These are phyloP conservation scores for Spizellomyces sp. DNA, from an alignment of 192 early-diverging fungal genomes.

Conservation along the genomic window DNA sequence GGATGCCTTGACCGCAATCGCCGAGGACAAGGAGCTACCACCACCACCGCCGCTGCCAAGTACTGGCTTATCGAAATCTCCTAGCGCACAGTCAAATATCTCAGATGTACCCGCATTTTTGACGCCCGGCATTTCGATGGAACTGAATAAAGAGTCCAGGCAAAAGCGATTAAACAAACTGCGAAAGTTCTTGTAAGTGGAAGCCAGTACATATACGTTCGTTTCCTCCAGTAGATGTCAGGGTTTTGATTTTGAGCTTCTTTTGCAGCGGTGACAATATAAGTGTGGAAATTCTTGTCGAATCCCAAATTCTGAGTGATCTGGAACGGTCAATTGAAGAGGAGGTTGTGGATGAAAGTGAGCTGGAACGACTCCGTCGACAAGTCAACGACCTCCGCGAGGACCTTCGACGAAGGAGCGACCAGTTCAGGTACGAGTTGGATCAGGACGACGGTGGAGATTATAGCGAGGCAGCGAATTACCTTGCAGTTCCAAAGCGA, in stretches of 20 bases:
- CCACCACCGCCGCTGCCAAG: background rate
- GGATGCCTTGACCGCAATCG: conserved; percentile 20
- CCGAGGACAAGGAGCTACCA: background rate
- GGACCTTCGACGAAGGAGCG: conserved; percentile 19
- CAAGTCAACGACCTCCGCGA: conserved; percentile 34
- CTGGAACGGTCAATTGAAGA: conserved; percentile 36
- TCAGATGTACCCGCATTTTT: background rate
- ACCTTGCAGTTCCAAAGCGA: background rate
- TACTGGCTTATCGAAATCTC: background rate
- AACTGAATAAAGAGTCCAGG: conserved; percentile 28
- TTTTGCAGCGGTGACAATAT: conserved; percentile 37
- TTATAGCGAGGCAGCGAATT: background rate
- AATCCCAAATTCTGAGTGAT: conserved; percentile 29
- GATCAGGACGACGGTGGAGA: background rate
- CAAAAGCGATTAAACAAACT: conserved; percentile 41
- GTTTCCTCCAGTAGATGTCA: background rate
- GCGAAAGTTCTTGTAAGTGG: conserved; percentile 44
- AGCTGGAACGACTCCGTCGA: conserved; percentile 23
- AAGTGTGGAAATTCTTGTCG: conserved; percentile 25
- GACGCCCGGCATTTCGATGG: background rate
- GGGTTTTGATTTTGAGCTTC: background rate
- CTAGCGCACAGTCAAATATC: background rate
- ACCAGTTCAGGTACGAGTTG: conserved; percentile 15
- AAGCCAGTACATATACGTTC: background rate
- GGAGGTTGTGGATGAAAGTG: conserved; percentile 17